Evolutionary conservation across 164 flowering plant genomes (phyloP).

Genomic region (Buxus sempervirens): DNA sequence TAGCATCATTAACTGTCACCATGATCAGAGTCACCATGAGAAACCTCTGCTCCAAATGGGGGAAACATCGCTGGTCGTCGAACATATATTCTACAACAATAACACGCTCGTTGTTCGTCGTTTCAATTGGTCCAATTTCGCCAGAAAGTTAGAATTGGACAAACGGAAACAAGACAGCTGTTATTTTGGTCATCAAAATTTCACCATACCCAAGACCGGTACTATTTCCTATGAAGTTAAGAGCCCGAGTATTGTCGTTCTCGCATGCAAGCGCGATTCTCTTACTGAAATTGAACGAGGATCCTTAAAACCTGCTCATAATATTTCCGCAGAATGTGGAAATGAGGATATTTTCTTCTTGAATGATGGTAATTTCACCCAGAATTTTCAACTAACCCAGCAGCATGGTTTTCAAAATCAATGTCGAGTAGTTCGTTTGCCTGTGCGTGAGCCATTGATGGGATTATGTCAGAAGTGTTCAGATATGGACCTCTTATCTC

Average conservation of each 20-base stretch:
- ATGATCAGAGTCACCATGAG: no score
- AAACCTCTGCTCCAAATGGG: not conserved
- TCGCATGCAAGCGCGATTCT: not conserved
- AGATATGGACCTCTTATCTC: not conserved
- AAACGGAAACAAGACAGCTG: no score
- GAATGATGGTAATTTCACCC: not conserved
- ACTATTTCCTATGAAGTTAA: not conserved
- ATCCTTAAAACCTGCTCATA: not conserved
- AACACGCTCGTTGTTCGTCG: not conserved
- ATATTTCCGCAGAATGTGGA: not conserved
- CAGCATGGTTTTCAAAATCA: no score
- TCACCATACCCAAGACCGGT: not conserved
- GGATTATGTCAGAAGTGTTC: not conserved
- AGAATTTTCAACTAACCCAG: not conserved
- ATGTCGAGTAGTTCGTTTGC: not conserved
- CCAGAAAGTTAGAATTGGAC: not conserved
- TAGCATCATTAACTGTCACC: not conserved
- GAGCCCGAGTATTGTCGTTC: not conserved
- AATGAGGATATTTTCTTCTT: not conserved
- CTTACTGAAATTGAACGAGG: not conserved
- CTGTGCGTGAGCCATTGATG: not conserved
- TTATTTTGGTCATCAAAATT: not conserved
- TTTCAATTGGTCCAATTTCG: not conserved
- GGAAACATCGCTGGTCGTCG: not conserved
- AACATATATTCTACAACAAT: not conserved